Base-by-base conservation (phyloP, 2,329 filamentous ascomycete genomes). In the Paraconiothyrium sp. region DNA sequence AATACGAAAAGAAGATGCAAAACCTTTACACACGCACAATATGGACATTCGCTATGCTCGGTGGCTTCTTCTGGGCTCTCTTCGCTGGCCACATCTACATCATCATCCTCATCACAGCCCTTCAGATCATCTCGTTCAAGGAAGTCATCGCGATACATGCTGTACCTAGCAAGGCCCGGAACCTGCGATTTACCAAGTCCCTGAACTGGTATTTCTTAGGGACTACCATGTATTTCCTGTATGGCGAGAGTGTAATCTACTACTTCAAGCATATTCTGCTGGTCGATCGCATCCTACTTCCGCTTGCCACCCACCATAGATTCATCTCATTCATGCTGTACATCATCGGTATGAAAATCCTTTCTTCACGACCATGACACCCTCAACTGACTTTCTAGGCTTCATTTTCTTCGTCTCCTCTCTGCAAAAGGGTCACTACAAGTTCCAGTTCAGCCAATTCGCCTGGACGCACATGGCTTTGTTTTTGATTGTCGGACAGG, bases 401-500 rank as follows among this genome's bases (percentile, higher is more conserved):
- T 99, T 99, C 81, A 93, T 99, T 69, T 98, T 97, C 84, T 99
- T 99, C 78, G 95, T 99, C 72, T 91, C 89, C 51, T 97, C 94
- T 9, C 87, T 99, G 58, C 92, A 97, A 80, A 94, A 96, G 69
- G 94, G 94, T 46, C 92, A 98, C 81, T 97, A 98, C 84, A 92
- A 91, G 79, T 98, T 99, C 82, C 95, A 99, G 81, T 99, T 99
- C 82, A 97, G 94, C 65, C 95, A 99, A 80, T 99, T 98, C 75
- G 95, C 94, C 57, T 99, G 95, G 95, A 98, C 95, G 14, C 95
- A 99, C 79, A 98, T 99, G 94, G 95, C 96, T 5, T 88, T 99
- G 22, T 98, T 97, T 84, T 85, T 99, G 73, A 97, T 99, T 73
- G 94, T 98, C 43, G 94, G 97, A 6, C 94, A 99, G 80, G 94